Evolutionary conservation across 495 filamentous ascomycete genomes (phyloP).

Genomic region (Penicillium turbatum): DNA sequence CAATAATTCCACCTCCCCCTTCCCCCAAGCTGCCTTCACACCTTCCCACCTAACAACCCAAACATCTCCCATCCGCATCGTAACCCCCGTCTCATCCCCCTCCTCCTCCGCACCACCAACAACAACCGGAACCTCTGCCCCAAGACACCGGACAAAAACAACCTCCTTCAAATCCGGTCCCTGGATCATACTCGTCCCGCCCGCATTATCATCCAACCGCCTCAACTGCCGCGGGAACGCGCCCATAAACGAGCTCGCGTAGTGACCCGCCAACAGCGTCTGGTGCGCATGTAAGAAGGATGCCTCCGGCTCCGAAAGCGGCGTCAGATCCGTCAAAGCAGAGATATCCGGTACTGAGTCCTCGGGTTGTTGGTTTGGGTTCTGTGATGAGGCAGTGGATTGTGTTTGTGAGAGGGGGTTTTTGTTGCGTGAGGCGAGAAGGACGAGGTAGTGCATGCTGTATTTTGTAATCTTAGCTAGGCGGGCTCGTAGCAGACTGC

Average conservation of each 20-base stretch:
- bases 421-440: conserved; percentile 50
- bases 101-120: conserved; percentile 56
- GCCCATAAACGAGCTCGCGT: conserved; percentile 70
- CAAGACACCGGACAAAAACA: conserved; percentile 77
- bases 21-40: conserved; percentile 64
- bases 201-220: conserved; percentile 82
- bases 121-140: conserved; percentile 50
- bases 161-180: conserved; percentile 73
- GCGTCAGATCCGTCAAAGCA: conserved; percentile 38
- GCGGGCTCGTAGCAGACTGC: conserved; percentile 77
- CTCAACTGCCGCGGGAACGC: conserved; percentile 73
- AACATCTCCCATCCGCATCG: conserved; percentile 74
- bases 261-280: conserved; percentile 75
- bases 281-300: conserved; percentile 79
- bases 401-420: conserved; percentile 51
- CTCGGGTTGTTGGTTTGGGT: conserved; percentile 25
- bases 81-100: conserved; percentile 49
- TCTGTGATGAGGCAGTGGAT: conserved; percentile 34
- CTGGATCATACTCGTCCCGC: conserved; percentile 89
- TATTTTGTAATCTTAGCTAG: conserved; percentile 64
- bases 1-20: conserved; percentile 78
- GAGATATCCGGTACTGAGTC: conserved; percentile 37
- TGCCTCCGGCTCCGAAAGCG: conserved; percentile 68
- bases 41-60: conserved; percentile 84
- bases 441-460: conserved; percentile 42